phyloP scores from a whole-genome alignment of 1,284 basidiomycete species.

The Cryptococcus wingfieldii region DNA sequence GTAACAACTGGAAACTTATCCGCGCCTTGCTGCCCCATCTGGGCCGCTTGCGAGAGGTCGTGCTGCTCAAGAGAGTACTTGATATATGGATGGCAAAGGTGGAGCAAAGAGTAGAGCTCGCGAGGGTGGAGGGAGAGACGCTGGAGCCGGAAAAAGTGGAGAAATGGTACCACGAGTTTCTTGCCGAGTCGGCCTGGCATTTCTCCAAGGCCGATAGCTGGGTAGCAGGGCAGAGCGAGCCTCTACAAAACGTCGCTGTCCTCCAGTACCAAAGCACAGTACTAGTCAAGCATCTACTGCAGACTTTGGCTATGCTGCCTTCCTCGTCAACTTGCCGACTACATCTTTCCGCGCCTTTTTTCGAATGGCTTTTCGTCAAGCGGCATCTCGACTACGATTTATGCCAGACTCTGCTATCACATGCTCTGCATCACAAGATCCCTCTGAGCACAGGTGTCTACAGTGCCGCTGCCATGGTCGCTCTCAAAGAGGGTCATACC shows the following conservation, averaged over 20 bases:
- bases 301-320: conserved; percentile 5
- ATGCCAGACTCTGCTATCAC: conserved; percentile 1
- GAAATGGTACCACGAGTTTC: background rate
- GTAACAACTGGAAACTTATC: background rate
- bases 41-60: conserved; percentile 5
- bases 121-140: background rate
- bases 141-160: background rate
- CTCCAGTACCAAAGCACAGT: conserved; percentile 1
- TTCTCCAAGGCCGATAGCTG: background rate
- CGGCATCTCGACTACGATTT: conserved; percentile 11
- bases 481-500: conserved; percentile 8
- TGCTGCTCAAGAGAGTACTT: background rate
- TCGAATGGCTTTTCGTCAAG: conserved; percentile 7
- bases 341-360: background rate
- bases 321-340: conserved; percentile 7
- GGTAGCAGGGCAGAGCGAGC: background rate
- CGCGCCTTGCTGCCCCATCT: conserved; percentile 3
- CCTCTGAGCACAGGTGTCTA: conserved; percentile 4
- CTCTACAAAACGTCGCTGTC: conserved; percentile 2
- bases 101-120: background rate
- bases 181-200: background rate
- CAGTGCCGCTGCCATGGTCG: conserved; percentile 10
- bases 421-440: conserved; percentile 1
- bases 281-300: conserved; percentile 4
- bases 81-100: conserved; percentile 5